Conservation (phyloP, 345 rosid genomes). For the Citrus maxima region DNA sequence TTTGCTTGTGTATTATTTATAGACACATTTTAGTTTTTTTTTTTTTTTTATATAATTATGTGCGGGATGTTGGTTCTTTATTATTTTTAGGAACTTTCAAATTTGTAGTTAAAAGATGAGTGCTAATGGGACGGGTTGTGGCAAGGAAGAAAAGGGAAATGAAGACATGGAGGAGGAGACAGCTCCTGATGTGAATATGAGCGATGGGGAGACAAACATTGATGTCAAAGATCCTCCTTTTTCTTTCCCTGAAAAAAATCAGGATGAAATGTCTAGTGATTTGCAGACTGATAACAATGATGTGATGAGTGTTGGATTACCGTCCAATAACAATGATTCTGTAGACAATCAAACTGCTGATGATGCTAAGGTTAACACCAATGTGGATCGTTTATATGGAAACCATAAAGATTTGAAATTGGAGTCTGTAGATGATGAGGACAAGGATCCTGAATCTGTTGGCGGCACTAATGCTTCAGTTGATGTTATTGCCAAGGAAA, state of each 20-base stretch:
- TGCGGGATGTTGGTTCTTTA: background rate
- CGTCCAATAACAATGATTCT: background rate
- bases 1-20: background rate
- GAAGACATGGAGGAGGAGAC: constrained; percentile 2
- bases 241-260: background rate
- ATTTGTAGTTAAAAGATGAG: constrained; percentile 6
- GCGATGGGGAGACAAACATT: background rate
- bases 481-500: constrained; percentile 5
- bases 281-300: background rate
- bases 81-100: background rate
- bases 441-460: constrained; percentile 3
- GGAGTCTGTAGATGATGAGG: constrained; percentile 10
- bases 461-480: background rate
- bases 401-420: background rate
- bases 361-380: background rate
- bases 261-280: background rate
- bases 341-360: background rate
- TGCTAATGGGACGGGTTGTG: constrained; percentile 15
- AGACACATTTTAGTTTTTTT: background rate
- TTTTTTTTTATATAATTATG: background rate
- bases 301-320: background rate
- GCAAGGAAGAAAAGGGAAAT: constrained; percentile 9
- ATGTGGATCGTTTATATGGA: background rate
- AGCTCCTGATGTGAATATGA: background rate
- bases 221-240: constrained; percentile 17